Evolutionary conservation across 345 rosid genomes (phyloP), one percentile per base, ranked within the genome.

Genomic region (Geranium rotundifolium): DNA sequence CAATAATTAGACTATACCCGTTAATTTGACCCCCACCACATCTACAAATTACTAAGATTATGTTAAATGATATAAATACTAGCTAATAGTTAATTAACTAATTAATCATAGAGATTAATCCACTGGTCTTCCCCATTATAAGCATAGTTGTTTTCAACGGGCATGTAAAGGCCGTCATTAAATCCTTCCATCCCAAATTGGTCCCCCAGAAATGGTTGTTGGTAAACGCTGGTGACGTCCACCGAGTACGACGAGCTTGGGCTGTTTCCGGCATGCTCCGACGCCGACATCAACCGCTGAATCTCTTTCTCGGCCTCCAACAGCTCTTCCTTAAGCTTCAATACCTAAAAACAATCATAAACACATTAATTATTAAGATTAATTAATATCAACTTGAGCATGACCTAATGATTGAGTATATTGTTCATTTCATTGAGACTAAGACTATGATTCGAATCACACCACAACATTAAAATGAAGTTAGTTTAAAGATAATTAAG

Each of bases 261-360:
- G 63, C 87, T 84, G 41, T 78, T 79, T 50, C 75, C 79, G 2
- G 82, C 55, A 1, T 77, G 63, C 62, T 77, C 83, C 0, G 82
- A 58, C 15, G 83, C 83, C 1, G 82, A 59, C 15, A 2, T 23
- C 27, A 84, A 58, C 70, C 72, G 73, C 31, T 77, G 76, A 30
- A 81, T 80, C 67, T 88, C 91, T 14, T 73, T 82, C 58, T 81
- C 76, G 9, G 91, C 75, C 39, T 78, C 86, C 0, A 23, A 52
- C 4, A 84, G 60, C 50, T 81, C 77, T 4, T 81, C 86, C 5
- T 76, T 82, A 49, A 91, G 79, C 70, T 77, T 76, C 31, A 82
- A 2, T 8, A 91, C 80, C 97, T 88, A 64, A n/a, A 59, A 17
- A 54, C 41, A 8, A 34, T 34, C 2, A 5, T 34, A 4, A 5